Evolutionary conservation across 2,329 filamentous ascomycete species (phyloP).

Genomic region (Colletotrichum lini): DNA sequence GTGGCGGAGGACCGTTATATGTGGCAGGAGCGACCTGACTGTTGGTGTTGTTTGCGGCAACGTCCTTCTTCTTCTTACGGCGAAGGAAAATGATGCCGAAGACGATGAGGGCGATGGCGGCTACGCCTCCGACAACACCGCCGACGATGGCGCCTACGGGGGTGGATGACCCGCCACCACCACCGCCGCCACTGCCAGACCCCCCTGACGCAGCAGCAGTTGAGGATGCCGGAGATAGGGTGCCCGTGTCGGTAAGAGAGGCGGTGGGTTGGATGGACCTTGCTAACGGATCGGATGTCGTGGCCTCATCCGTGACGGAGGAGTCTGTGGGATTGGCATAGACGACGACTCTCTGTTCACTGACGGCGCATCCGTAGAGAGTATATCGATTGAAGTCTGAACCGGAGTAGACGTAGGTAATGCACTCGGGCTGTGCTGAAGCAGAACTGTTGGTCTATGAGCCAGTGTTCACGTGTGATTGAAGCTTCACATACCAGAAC

Average conservation of each 20-base stretch:
- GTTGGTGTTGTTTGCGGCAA: slow-evolving; percentile 18
- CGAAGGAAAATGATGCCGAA: slow-evolving; percentile 50
- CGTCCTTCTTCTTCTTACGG: slow-evolving; percentile 46
- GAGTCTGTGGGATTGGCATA: slow-evolving; percentile 43
- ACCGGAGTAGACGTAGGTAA: slow-evolving; percentile 48
- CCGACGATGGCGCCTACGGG: slow-evolving; percentile 56
- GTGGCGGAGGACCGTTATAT: slow-evolving; percentile 24
- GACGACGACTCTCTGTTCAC: slow-evolving; percentile 44
- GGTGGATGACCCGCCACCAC: slow-evolving; percentile 50
- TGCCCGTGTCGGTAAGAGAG: slow-evolving; percentile 3
- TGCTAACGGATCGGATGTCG: slow-evolving; percentile 8
- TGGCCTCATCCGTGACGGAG: slow-evolving; percentile 9
- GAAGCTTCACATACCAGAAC: slow-evolving; percentile 49
- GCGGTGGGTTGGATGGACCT: background rate
- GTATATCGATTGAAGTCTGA: slow-evolving; percentile 47
- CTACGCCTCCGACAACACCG: slow-evolving; percentile 55
- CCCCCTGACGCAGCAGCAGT: slow-evolving; percentile 52
- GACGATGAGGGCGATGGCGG: slow-evolving; percentile 48
- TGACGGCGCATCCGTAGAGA: slow-evolving; percentile 49
- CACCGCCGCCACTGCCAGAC: slow-evolving; percentile 48
- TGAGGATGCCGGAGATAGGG: slow-evolving; percentile 3
- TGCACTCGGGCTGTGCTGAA: slow-evolving; percentile 47
- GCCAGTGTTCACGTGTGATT: background rate
- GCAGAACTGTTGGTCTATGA: slow-evolving; percentile 42
- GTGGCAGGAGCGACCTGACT: slow-evolving; percentile 6